Evolutionary conservation across 139 green algal genomes (phyloP), one percentile per base, ranked within the genome.

Genomic region (Chlamydomonas incerta): DNA sequence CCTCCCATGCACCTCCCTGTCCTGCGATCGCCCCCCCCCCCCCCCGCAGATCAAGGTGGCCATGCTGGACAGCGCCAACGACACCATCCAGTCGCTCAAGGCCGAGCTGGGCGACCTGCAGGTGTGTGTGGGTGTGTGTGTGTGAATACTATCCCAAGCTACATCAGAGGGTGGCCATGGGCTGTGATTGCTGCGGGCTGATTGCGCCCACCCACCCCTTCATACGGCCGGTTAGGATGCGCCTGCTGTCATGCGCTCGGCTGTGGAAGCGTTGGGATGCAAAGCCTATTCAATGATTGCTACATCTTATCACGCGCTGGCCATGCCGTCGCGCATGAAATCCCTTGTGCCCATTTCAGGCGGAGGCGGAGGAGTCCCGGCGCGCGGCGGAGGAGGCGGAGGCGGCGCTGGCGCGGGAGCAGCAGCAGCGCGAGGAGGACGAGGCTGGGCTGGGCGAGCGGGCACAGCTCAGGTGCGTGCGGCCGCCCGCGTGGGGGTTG

Each of bases 21-120:
- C 8, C 14, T 23, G 3, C 62, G 2, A 10, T 29, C 6, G 20
- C n/a, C 5, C 14, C 5, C 13, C 8, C 55, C 35, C 37, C 31
- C 28, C 26, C 18, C 26, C 80, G 46, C 90, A 96, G 94, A 87
- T 96, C 29, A 97, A 96, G 82, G 83, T 88, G 24, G 93, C 92
- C 4, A 96, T 96, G 93, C 77, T 97, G 33, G 93, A 96, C 87
- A 93, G 89, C 74, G 94, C 94, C 41, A 92, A 97, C 65, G 89
- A 91, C 31, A 93, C 88, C 46, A 91, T 97, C 35, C 65, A 80
- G 0, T 80, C 89, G 13, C 88, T 97, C 2, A 95, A 95, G 87
- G 87, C 86, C 0, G 86, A 93, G 63, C 57, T 94, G 41, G 70
- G 55, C 15, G 92, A 91, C 18, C 74, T 92, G 31, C 88, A 90